Evolutionary conservation across 768 basidiomycete genomes (phyloP).

Genomic region (Lactarius deliciosus): DNA sequence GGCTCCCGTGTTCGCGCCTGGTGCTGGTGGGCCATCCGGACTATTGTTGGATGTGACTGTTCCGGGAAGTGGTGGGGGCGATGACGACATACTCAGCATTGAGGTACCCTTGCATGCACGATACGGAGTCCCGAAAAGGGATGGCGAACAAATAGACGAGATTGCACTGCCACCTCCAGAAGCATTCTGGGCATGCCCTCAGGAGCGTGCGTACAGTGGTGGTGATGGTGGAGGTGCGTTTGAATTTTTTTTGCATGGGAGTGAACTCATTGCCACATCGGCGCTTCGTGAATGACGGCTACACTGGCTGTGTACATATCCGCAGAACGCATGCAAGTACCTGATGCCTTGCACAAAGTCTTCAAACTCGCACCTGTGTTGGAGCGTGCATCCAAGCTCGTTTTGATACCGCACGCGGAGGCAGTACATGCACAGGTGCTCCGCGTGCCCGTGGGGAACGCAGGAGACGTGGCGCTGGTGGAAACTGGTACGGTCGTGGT

Average conservation of each 20-base stretch:
- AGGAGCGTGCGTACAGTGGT: not conserved
- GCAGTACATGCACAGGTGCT: conserved; percentile 9
- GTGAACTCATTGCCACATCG: not conserved
- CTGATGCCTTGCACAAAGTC: conserved; percentile 4
- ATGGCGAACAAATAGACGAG: conserved; percentile 8
- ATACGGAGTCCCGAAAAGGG: conserved; percentile 12
- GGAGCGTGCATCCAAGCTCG: not conserved
- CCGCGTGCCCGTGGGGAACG: conserved; percentile 21
- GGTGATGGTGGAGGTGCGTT: not conserved
- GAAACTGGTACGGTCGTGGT: conserved; percentile 19
- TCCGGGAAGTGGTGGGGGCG: not conserved
- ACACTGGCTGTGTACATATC: not conserved
- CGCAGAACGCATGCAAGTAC: not conserved
- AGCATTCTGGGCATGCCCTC: conserved; percentile 22
- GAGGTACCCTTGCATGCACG: conserved; percentile 1
- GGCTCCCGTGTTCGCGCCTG: conserved; percentile 5
- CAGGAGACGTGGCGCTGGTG: conserved; percentile 18
- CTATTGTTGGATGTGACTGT: not conserved
- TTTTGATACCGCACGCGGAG: conserved; percentile 12
- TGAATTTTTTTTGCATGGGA: not conserved
- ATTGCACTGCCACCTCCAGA: conserved; percentile 16
- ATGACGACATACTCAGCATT: not conserved
- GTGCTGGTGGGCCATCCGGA: conserved; percentile 8
- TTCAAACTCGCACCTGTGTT: conserved; percentile 14
- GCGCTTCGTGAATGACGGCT: too few species aligned